Conservation (phyloP, 495 filamentous ascomycete genomes). For the Annulohypoxylon stygium region DNA sequence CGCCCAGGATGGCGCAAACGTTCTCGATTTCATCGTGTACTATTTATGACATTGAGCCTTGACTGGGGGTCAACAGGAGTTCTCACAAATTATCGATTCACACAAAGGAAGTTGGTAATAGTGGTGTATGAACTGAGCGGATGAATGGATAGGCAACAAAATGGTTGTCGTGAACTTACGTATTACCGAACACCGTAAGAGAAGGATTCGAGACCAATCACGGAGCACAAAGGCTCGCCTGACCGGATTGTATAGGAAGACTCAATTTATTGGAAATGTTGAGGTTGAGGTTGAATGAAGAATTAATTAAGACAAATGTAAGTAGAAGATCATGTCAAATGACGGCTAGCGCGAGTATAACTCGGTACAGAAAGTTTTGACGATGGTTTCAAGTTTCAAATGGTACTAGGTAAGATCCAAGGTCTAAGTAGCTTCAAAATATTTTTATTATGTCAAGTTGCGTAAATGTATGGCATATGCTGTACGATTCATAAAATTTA, state of each 20-base stretch:
- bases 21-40: conserved; percentile 61
- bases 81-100: not conserved
- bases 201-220: conserved; percentile 42
- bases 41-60: conserved; percentile 41
- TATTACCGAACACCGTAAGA: conserved; percentile 32
- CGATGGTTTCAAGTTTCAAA: conserved; percentile 29
- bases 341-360: conserved; percentile 14
- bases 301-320: conserved; percentile 13
- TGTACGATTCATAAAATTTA: conserved; percentile 36
- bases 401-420: not conserved
- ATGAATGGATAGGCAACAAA: not conserved
- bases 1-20: conserved; percentile 62
- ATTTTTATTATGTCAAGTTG: conserved; percentile 8
- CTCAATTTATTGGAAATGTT: not conserved
- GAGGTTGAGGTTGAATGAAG: conserved; percentile 8
- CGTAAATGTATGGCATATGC: not conserved
- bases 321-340: conserved; percentile 8
- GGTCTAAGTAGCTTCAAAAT: conserved; percentile 9
- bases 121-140: not conserved
- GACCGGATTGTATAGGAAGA: not conserved
- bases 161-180: conserved; percentile 34
- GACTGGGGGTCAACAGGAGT: not conserved
- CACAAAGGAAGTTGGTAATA: not conserved
- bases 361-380: conserved; percentile 17
- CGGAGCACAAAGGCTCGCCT: conserved; percentile 39